phyloP scores from a whole-genome alignment of 257 asterid species.

The Phtheirospermum japonicum region DNA sequence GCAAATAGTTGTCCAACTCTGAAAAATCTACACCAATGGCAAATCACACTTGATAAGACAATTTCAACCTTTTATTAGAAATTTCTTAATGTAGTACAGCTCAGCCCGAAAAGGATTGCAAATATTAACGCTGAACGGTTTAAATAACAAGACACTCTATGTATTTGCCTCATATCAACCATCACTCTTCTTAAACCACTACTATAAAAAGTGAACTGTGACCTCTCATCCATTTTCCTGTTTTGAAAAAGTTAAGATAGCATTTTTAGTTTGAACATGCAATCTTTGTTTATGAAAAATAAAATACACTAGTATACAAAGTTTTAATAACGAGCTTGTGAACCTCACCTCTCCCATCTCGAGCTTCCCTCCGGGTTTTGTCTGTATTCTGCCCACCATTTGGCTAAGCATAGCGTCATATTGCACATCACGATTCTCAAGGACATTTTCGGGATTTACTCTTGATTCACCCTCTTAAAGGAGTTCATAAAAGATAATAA shows the following conservation, averaged over 20 bases:
- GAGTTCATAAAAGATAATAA: conserved; percentile 10
- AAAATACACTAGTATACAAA: conserved; percentile 5
- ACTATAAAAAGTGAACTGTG: background rate
- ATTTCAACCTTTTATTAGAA: background rate
- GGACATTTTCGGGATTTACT: conserved; percentile 46
- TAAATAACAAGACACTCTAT: conserved; percentile 15
- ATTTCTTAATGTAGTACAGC: background rate
- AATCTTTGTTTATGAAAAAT: background rate
- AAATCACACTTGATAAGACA: background rate
- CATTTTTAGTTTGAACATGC: background rate
- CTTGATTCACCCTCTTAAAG: conserved; percentile 39
- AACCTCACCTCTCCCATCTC: conserved; percentile 95
- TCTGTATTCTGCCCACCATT: conserved; percentile 81
- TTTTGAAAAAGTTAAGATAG: background rate
- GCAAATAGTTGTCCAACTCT: background rate
- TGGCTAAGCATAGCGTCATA: conserved; percentile 80
- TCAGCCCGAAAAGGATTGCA: background rate
- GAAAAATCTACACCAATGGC: background rate
- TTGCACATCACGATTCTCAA: conserved; percentile 71
- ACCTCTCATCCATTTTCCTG: background rate
- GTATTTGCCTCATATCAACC: conserved; percentile 3
- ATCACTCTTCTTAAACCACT: background rate
- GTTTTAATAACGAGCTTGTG: background rate
- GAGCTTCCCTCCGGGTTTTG: conserved; percentile 88
- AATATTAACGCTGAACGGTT: background rate